These are phyloP conservation scores for Sordariomycetes sp. DNA, from an alignment of 2,329 filamentous ascomycete species.

Conservation along the genomic window DNA sequence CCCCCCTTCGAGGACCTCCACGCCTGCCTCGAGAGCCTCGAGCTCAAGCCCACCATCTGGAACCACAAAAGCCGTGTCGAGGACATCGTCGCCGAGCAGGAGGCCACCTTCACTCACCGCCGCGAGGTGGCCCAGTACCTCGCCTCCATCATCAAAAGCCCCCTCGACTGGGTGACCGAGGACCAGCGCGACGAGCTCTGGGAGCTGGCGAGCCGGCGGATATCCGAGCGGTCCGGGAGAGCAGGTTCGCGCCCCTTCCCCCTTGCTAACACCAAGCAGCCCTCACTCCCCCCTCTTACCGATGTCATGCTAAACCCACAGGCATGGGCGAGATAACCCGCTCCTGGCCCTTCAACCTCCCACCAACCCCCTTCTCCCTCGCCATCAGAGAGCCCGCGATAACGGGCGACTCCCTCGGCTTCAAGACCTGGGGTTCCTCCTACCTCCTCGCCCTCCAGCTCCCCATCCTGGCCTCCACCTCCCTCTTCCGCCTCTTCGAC, in stretches of 20 bases:
- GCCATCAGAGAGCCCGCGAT: slow-evolving; percentile 75
- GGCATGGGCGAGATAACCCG: slow-evolving; percentile 45
- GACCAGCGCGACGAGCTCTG: slow-evolving; percentile 57
- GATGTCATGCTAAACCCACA: slow-evolving; percentile 8
- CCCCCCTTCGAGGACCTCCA: slow-evolving; percentile 54
- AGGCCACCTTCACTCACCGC: slow-evolving; percentile 10
- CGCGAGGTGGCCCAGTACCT: slow-evolving; percentile 51
- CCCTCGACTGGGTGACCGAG: slow-evolving; percentile 53
- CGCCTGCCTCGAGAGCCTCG: slow-evolving; percentile 50
- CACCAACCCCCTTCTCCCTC: slow-evolving; percentile 39
- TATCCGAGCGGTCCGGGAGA: slow-evolving; percentile 78
- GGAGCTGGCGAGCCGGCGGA: slow-evolving; percentile 63
- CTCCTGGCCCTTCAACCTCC: slow-evolving; percentile 34
- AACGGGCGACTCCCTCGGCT: slow-evolving; percentile 74
- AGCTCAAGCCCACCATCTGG: slow-evolving; percentile 57
- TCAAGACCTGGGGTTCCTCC: slow-evolving; percentile 93
- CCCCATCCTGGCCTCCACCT: slow-evolving; percentile 26
- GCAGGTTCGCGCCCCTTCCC: slow-evolving; percentile 29
- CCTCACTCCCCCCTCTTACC: background rate
- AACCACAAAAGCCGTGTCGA: slow-evolving; percentile 25
- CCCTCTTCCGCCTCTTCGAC: slow-evolving; percentile 30
- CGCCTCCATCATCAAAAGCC: slow-evolving; percentile 53
- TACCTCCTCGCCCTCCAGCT: slow-evolving; percentile 72
- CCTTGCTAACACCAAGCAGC: background rate
- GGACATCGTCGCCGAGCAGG: slow-evolving; percentile 24